Conservation (phyloP, 495 filamentous ascomycete species). For the Apiosordaria backusii region DNA sequence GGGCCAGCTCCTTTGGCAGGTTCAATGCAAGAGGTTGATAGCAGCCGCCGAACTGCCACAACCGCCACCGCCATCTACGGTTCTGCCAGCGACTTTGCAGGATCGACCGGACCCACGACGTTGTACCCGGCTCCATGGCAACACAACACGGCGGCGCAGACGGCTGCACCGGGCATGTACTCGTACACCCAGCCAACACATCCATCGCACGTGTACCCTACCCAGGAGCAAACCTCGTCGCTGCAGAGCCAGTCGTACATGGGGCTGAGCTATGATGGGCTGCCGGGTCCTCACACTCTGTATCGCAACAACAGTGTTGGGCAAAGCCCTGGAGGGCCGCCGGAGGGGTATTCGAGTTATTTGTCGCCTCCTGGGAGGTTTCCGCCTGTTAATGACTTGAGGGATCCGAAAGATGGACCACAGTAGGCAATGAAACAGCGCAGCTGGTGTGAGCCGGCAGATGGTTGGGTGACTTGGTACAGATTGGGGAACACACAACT, state of each 20-base stretch:
- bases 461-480: neutral
- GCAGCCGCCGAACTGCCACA: neutral
- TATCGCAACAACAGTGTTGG: neutral
- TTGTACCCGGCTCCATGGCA: neutral
- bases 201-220: neutral
- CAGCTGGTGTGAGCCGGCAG: no score
- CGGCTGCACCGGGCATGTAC: neutral
- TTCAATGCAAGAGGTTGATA: neutral
- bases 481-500: neutral
- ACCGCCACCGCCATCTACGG: conserved; percentile 5
- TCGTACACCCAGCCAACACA: neutral
- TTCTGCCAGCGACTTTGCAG: neutral
- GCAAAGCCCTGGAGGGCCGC: neutral
- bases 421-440: neutral
- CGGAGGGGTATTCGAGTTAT: neutral
- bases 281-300: neutral
- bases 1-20: neutral
- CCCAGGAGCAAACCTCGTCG: neutral
- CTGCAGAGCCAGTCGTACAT: neutral
- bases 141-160: neutral
- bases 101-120: neutral
- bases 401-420: neutral
- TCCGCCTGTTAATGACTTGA: neutral
- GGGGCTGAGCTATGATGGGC: neutral
- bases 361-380: neutral